phyloP scores from a whole-genome alignment of 2,329 filamentous ascomycete genomes.

The Karstenula rhodostoma region DNA sequence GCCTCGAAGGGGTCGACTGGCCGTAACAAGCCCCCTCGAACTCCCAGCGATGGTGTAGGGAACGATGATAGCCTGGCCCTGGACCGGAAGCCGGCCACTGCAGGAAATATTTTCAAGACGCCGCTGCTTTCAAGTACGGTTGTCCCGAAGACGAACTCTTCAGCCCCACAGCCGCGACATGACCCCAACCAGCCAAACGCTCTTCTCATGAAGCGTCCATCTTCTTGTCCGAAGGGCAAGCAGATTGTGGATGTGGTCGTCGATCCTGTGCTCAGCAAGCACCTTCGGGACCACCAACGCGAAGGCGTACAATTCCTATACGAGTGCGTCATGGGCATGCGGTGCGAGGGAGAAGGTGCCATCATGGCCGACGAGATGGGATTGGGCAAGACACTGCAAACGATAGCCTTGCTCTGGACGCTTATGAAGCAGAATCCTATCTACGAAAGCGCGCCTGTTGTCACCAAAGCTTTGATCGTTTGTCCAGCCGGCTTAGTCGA shows the following conservation, averaged over 20 bases:
- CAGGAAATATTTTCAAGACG: conserved; percentile 66
- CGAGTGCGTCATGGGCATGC: conserved; percentile 79
- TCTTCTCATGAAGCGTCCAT: conserved; percentile 72
- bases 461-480: conserved; percentile 76
- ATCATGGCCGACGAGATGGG: conserved; percentile 81
- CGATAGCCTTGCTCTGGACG: conserved; percentile 76
- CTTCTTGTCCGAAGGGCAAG: conserved; percentile 65
- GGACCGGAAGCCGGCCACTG: conserved; percentile 48
- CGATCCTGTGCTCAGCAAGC: conserved; percentile 69
- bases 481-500: conserved; percentile 76
- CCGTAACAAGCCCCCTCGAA: conserved; percentile 39
- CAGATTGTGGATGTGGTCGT: conserved; percentile 76
- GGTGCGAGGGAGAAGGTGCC: conserved; percentile 71
- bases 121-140: conserved; percentile 65
- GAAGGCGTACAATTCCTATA: conserved; percentile 76
- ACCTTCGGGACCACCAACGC: conserved; percentile 72
- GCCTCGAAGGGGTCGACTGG: conserved; percentile 8
- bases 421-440: conserved; percentile 75
- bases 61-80: conserved; percentile 45
- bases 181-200: conserved; percentile 67
- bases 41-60: conserved; percentile 12
- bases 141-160: conserved; percentile 56
- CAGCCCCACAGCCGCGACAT: conserved; percentile 68
- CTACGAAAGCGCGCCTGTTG: conserved; percentile 64
- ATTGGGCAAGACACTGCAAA: conserved; percentile 76